A percentile compares a stretch with the other conserved stretches of the same genome.
Conservation (phyloP, 1,284 basidiomycete species). For the Cutaneotrichosporon spelunceum region DNA sequence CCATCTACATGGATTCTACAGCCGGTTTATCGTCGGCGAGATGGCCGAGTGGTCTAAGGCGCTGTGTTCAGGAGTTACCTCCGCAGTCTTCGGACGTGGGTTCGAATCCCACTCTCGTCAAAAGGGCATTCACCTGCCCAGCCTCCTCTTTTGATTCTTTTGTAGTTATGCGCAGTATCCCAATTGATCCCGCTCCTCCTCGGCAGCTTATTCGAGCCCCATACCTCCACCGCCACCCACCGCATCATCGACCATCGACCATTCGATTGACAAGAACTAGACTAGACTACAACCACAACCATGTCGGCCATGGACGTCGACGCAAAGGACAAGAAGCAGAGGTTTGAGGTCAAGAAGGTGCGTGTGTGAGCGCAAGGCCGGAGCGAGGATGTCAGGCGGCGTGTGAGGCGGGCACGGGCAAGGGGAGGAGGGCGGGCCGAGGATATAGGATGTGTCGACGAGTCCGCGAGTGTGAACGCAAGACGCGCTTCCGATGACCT, state of each 20-base stretch:
- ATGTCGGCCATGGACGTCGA: conserved; percentile 55
- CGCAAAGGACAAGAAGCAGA: conserved; percentile 57
- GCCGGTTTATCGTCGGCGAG: no score
- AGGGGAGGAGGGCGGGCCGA: no score
- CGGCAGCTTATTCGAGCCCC: conserved; percentile 1
- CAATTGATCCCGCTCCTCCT: not conserved
- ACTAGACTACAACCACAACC: conserved; percentile 1
- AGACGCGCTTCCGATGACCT: no score
- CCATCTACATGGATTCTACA: no score
- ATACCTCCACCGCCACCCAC: not conserved
- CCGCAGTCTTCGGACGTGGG: conserved; percentile 47
- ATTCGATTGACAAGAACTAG: not conserved
- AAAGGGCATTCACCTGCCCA: not conserved
- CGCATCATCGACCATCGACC: not conserved
- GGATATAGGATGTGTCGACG: no score
- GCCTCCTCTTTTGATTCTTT: not conserved
- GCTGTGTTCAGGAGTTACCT: not conserved
- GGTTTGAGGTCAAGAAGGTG: conserved; percentile 97
- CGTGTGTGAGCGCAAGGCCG: conserved; percentile 28
- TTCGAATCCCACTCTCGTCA: conserved; percentile 46
- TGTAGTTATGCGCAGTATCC: no score
- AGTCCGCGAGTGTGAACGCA: no score
- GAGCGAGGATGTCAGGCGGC: no score
- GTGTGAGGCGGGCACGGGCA: no score
- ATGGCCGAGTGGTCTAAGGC: no score